A percentile compares a stretch with the other conserved stretches of the same genome.
Evolutionary conservation across 495 filamentous ascomycete species (phyloP).

Genomic region (Penicillium egyptiacum): DNA sequence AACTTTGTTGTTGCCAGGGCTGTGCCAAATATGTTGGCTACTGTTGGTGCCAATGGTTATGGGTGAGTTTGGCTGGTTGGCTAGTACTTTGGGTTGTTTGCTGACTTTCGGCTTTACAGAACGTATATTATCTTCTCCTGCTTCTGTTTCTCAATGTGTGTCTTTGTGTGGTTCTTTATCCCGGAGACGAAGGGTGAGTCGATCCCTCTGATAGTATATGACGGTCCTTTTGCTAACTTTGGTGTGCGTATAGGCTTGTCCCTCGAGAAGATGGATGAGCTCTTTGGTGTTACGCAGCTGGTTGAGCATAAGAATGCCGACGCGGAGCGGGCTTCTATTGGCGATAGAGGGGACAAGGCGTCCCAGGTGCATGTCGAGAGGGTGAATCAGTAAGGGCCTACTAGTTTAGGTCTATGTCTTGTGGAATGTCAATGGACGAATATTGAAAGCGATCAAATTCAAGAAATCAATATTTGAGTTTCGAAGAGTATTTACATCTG

Average conservation of each 20-base stretch:
- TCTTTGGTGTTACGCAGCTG: constrained; percentile 50
- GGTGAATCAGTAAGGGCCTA: background rate
- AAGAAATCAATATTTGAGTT: background rate
- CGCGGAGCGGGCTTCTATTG: constrained; percentile 15
- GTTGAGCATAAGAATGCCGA: constrained; percentile 25
- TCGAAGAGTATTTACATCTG: constrained; percentile 14
- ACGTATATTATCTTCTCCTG: constrained; percentile 45
- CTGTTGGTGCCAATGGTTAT: constrained; percentile 61
- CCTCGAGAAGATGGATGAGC: constrained; percentile 51
- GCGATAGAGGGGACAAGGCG: constrained; percentile 12
- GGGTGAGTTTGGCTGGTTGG: constrained; percentile 32
- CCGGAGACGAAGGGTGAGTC: constrained; percentile 68
- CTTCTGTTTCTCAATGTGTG: constrained; percentile 66
- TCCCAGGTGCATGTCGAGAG: constrained; percentile 16
- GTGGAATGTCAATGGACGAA: background rate
- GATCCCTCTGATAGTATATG: background rate
- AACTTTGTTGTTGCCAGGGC: constrained; percentile 43
- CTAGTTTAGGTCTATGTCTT: background rate
- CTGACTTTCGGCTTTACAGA: constrained; percentile 18
- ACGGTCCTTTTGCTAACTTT: constrained; percentile 5
- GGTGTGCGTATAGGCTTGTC: constrained; percentile 30
- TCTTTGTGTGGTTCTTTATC: constrained; percentile 71
- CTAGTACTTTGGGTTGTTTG: constrained; percentile 37
- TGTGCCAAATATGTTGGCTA: constrained; percentile 49
- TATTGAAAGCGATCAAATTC: background rate